Conservation (phyloP, 352 stramenopile genomes). For the Globisporangium parvum region DNA sequence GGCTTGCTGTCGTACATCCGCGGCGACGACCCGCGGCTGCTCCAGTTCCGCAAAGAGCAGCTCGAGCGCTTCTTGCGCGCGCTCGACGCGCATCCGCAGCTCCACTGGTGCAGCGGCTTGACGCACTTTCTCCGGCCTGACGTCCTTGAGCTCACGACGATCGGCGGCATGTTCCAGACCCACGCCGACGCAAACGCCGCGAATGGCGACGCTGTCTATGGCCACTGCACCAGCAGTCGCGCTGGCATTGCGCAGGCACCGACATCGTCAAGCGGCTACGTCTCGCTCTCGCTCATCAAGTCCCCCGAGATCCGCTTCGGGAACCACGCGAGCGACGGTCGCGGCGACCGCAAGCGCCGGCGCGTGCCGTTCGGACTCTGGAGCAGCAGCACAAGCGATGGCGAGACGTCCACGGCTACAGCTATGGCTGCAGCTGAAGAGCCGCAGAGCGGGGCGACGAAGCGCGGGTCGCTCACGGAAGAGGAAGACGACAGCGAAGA, state of each 20-base stretch:
- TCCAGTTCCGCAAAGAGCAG: constrained; percentile 59
- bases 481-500: constrained; percentile 27
- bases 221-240: constrained; percentile 12
- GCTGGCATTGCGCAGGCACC: constrained; percentile 2
- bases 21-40: constrained; percentile 62
- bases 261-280: constrained; percentile 52
- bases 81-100: constrained; percentile 48
- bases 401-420: background rate
- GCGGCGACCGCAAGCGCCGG: constrained; percentile 53
- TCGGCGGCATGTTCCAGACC: constrained; percentile 24
- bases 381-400: constrained; percentile 5
- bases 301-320: constrained; percentile 77
- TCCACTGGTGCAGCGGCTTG: constrained; percentile 54
- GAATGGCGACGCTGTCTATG: constrained; percentile 5
- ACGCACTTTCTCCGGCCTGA: constrained; percentile 59
- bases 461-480: constrained; percentile 15
- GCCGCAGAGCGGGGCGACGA: constrained; percentile 6
- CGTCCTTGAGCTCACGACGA: constrained; percentile 34
- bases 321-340: constrained; percentile 35
- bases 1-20: constrained; percentile 66
- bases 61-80: constrained; percentile 56
- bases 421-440: background rate
- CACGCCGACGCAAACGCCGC: constrained; percentile 20
- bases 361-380: constrained; percentile 37
- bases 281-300: constrained; percentile 66